Evolutionary conservation across 2,329 filamentous ascomycete species (phyloP).

Genomic region (Colletotrichum gigasporum): DNA sequence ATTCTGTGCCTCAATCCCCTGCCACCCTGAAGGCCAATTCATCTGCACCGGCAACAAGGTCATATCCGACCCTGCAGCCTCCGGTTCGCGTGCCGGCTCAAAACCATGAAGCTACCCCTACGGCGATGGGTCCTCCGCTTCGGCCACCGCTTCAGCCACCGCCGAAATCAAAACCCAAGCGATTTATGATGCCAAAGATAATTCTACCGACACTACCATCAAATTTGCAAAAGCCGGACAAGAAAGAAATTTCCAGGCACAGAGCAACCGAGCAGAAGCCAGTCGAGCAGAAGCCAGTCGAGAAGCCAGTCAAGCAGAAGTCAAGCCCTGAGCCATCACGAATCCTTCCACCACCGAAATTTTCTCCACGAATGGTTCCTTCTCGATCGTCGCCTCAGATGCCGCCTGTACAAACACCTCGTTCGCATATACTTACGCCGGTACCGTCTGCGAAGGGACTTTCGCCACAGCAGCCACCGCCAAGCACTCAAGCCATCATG

Average conservation of each 20-base stretch:
- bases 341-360: not conserved
- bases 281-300: constrained; percentile 16
- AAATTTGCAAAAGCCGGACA: not conserved
- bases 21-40: not conserved
- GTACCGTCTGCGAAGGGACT: constrained; percentile 6
- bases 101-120: not conserved
- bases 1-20: not conserved
- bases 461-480: constrained; percentile 38
- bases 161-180: constrained; percentile 15
- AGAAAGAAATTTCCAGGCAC: constrained; percentile 3
- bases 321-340: not conserved
- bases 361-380: too few species aligned
- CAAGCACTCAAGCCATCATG: constrained; percentile 64
- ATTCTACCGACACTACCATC: not conserved
- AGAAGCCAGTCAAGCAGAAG: not conserved
- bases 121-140: not conserved
- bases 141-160: not conserved
- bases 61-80: not conserved
- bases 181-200: constrained; percentile 26
- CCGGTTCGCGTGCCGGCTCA: not conserved
- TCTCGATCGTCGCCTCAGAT: not conserved
- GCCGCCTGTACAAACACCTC: not conserved
- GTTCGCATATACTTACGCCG: not conserved
- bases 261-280: not conserved
- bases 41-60: too few species aligned